phyloP scores from a whole-genome alignment of 129 eudicot species.

The Pseudognaphalium luteoalbum region DNA sequence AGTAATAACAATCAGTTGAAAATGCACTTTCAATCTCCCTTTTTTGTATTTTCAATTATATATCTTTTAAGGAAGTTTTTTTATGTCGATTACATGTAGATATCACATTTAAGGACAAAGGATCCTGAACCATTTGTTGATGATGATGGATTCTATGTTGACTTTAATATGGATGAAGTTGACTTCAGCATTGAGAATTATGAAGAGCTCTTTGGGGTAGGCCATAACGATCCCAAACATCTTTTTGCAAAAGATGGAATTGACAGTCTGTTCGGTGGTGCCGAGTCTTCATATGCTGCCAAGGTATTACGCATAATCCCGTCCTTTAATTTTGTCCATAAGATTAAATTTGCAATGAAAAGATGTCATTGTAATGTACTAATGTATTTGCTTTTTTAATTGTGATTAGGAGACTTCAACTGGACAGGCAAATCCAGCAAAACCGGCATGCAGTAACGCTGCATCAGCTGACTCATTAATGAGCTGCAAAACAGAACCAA shows the following conservation, averaged over 20 bases:
- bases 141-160: slow-evolving; percentile 43
- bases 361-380: not conserved
- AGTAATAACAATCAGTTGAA: not conserved
- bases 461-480: slow-evolving; percentile 47
- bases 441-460: slow-evolving; percentile 49
- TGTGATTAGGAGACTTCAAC: slow-evolving; percentile 37
- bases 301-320: slow-evolving; percentile 29
- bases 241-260: slow-evolving; percentile 51
- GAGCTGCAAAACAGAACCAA: slow-evolving; percentile 54
- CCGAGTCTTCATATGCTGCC: slow-evolving; percentile 33
- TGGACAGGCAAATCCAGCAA: slow-evolving; percentile 28
- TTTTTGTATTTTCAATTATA: not conserved
- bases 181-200: slow-evolving; percentile 53
- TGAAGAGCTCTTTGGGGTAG: slow-evolving; percentile 56
- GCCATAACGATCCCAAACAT: slow-evolving; percentile 44
- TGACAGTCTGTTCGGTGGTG: slow-evolving; percentile 52
- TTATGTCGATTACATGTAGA: slow-evolving; percentile 33
- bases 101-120: slow-evolving; percentile 37
- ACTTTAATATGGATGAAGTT: slow-evolving; percentile 49
- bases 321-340: not conserved
- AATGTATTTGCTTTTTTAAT: not conserved
- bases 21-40: slow-evolving; percentile 5
- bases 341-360: not conserved
- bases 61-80: not conserved
- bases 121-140: slow-evolving; percentile 33